phyloP scores from a whole-genome alignment of 331 rosid genomes.

The Rosa hybrid region DNA sequence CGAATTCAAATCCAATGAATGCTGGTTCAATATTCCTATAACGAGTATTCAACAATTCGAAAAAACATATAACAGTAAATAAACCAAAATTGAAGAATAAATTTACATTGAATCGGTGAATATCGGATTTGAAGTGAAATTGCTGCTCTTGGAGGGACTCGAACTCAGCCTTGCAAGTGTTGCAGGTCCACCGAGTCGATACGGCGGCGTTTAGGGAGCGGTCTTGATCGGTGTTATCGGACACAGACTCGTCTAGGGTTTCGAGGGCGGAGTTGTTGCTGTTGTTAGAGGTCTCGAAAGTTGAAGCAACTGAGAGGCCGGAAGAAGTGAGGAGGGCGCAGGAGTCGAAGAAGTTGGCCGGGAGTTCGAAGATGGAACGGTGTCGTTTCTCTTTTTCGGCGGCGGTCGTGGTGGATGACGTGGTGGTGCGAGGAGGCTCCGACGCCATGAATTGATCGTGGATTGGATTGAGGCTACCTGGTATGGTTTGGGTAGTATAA shows the following conservation, averaged over 20 bases:
- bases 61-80: not conserved
- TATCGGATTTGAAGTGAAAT: conserved; percentile 85
- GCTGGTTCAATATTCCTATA: too few species aligned
- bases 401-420: conserved; percentile 7
- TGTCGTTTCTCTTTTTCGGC: conserved; percentile 52
- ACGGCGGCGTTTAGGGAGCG: conserved; percentile 36
- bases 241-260: conserved; percentile 25
- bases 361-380: conserved; percentile 67
- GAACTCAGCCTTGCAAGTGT: conserved; percentile 81
- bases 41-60: not conserved
- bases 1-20: not conserved
- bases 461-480: not conserved
- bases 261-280: not conserved
- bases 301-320: conserved; percentile 30
- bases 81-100: not conserved
- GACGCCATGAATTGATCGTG: conserved; percentile 45
- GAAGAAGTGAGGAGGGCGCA: conserved; percentile 62
- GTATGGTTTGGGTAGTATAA: not conserved
- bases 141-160: conserved; percentile 92
- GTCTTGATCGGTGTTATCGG: conserved; percentile 30
- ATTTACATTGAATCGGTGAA: conserved; percentile 89
- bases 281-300: conserved; percentile 26
- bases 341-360: conserved; percentile 58
- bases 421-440: conserved; percentile 24
- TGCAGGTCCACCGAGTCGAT: conserved; percentile 70